A percentile compares a stretch with the other conserved stretches of the same genome.
phyloP scores from a whole-genome alignment of 1,284 basidiomycete genomes.

The Sphagnurus paluster region DNA sequence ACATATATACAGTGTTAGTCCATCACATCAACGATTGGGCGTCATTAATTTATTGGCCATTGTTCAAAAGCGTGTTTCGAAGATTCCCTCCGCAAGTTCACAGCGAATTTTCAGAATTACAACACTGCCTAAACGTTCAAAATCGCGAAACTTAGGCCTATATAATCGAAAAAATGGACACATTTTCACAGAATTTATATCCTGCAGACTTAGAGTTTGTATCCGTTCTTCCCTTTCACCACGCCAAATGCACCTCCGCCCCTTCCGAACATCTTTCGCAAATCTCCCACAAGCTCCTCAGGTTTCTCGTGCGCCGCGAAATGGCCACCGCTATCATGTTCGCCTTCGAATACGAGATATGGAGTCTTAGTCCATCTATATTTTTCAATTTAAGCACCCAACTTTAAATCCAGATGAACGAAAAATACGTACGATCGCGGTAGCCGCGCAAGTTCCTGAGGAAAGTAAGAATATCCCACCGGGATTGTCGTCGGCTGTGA shows the following conservation, averaged over 20 bases:
- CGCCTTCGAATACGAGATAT: conserved; percentile 18
- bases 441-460: conserved; percentile 36
- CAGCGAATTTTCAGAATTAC: no score
- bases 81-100: no score
- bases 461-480: conserved; percentile 49
- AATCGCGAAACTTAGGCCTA: no score
- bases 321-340: conserved; percentile 19
- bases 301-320: conserved; percentile 23
- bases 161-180: conserved; percentile 5
- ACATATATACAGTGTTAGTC: no score
- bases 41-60: no score
- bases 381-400: not conserved
- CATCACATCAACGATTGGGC: no score
- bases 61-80: no score
- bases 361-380: conserved; percentile 10
- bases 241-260: conserved; percentile 21
- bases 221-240: conserved; percentile 22
- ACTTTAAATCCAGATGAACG: no score
- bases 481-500: conserved; percentile 35
- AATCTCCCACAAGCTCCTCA: conserved; percentile 17
- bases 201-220: no score
- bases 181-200: no score
- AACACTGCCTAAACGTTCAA: no score
- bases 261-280: conserved; percentile 23
- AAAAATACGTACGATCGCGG: no score